A percentile compares a stretch with the other conserved stretches of the same genome.
Conservation (phyloP, 2,329 filamentous ascomycete species). For the Monosporascus sp. region DNA sequence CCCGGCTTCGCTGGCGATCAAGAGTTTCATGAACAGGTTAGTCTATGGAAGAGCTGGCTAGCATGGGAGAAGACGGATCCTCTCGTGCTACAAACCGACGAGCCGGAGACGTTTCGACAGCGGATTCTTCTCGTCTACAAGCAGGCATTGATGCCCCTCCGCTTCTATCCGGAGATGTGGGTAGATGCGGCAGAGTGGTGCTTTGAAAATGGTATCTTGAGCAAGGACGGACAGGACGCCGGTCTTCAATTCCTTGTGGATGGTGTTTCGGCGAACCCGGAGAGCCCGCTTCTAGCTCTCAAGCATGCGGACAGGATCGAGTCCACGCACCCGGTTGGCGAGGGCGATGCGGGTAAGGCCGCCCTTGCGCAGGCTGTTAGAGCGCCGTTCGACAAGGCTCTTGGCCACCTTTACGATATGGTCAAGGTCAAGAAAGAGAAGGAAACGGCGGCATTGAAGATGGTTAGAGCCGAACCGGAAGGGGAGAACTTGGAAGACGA, state of each 20-base stretch:
- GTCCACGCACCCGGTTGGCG: conserved; percentile 67
- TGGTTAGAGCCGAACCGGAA: conserved; percentile 20
- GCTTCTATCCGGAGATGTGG: conserved; percentile 96
- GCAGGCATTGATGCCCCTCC: conserved; percentile 85
- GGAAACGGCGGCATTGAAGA: conserved; percentile 57
- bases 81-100: conserved; percentile 77
- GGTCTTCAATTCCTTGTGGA: conserved; percentile 76
- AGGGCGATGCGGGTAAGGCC: conserved; percentile 67
- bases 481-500: conserved; percentile 36
- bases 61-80: conserved; percentile 93
- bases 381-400: conserved; percentile 75
- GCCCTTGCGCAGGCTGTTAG: conserved; percentile 74
- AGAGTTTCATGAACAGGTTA: conserved; percentile 78
- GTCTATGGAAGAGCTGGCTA: conserved; percentile 91
- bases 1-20: conserved; percentile 81
- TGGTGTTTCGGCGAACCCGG: conserved; percentile 84
- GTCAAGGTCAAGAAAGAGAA: conserved; percentile 66
- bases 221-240: conserved; percentile 50
- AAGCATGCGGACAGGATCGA: conserved; percentile 88
- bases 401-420: conserved; percentile 84
- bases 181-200: conserved; percentile 92
- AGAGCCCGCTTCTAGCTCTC: conserved; percentile 85
- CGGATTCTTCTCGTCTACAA: conserved; percentile 88
- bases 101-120: conserved; percentile 66
- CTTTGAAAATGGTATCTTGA: conserved; percentile 64